These are phyloP conservation scores for Davidsoniella virescens DNA, from an alignment of 2,329 filamentous ascomycete species.

Conservation along the genomic window DNA sequence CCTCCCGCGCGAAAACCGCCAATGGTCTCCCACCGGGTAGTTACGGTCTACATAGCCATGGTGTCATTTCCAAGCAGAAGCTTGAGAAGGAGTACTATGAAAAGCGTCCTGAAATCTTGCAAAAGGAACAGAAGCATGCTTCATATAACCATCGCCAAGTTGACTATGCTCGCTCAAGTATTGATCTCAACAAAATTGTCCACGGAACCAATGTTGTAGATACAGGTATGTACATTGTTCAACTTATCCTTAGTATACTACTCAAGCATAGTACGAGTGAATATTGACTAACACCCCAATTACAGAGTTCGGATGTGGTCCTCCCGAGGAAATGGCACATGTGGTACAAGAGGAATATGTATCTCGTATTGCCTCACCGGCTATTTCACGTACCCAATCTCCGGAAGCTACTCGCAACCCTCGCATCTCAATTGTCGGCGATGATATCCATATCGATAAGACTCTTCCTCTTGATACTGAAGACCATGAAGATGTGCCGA, in stretches of 20 bases:
- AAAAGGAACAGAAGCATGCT: constrained; percentile 53
- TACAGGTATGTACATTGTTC: constrained; percentile 3
- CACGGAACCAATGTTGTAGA: constrained; percentile 36
- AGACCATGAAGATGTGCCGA: constrained; percentile 52
- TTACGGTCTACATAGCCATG: constrained; percentile 85
- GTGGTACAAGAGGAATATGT: constrained; percentile 73
- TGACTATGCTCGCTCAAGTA: constrained; percentile 76
- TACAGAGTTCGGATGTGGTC: constrained; percentile 31
- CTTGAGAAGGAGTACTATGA: constrained; percentile 86
- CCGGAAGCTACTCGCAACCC: constrained; percentile 12
- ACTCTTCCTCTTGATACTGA: too few species aligned
- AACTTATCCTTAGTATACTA: neutral
- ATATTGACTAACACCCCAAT: neutral
- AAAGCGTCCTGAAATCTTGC: constrained; percentile 69
- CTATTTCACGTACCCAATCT: constrained; percentile 24
- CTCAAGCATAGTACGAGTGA: constrained; percentile 13
- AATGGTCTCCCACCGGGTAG: constrained; percentile 63
- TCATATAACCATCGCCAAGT: constrained; percentile 36
- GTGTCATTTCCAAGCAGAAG: constrained; percentile 56
- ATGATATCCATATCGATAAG: constrained; percentile 58
- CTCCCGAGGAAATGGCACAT: constrained; percentile 82
- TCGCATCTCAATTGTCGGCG: constrained; percentile 24
- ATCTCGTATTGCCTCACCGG: constrained; percentile 57
- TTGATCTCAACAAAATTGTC: constrained; percentile 81
- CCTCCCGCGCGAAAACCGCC: constrained; percentile 58